Conservation (phyloP, 1,284 basidiomycete species). For the Ceratobasidium theobromae region DNA sequence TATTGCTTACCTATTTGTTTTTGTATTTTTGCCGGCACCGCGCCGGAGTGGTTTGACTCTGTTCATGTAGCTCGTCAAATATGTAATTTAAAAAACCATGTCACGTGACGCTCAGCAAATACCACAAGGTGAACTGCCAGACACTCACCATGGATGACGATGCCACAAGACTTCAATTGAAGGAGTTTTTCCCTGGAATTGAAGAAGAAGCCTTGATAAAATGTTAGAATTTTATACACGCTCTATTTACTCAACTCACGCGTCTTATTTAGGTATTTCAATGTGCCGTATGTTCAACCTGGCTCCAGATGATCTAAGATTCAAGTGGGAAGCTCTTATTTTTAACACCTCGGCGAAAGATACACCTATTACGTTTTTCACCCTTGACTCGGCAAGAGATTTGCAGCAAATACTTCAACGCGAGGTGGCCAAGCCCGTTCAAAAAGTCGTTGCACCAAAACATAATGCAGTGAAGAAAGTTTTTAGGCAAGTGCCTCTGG, state of each 20-base stretch:
- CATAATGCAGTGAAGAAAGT: slow-evolving; percentile 24
- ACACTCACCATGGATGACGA: slow-evolving; percentile 28
- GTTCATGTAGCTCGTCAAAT: no score
- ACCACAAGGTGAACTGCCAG: neutral
- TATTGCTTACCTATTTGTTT: no score
- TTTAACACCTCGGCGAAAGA: slow-evolving; percentile 51
- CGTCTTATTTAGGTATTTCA: slow-evolving; percentile 51
- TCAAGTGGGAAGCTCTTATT: slow-evolving; percentile 66
- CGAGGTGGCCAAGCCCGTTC: slow-evolving; percentile 48
- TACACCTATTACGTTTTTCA: slow-evolving; percentile 18
- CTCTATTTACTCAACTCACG: no score
- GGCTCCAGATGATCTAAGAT: slow-evolving; percentile 58
- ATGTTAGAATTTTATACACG: no score
- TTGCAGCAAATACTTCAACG: slow-evolving; percentile 59
- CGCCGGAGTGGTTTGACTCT: no score
- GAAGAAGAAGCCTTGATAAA: slow-evolving; percentile 32
- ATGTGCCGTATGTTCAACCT: slow-evolving; percentile 67
- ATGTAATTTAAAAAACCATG: no score
- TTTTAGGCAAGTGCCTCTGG: neutral
- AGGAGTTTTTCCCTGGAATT: slow-evolving; percentile 28
- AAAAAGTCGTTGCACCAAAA: slow-evolving; percentile 20
- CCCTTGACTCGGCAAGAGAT: slow-evolving; percentile 47
- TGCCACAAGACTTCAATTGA: slow-evolving; percentile 16
- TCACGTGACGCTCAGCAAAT: no score
- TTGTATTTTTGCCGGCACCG: no score